Base-by-base conservation (phyloP, 1,284 basidiomycete species). In the Apiotrichum akiyoshidainum region DNA sequence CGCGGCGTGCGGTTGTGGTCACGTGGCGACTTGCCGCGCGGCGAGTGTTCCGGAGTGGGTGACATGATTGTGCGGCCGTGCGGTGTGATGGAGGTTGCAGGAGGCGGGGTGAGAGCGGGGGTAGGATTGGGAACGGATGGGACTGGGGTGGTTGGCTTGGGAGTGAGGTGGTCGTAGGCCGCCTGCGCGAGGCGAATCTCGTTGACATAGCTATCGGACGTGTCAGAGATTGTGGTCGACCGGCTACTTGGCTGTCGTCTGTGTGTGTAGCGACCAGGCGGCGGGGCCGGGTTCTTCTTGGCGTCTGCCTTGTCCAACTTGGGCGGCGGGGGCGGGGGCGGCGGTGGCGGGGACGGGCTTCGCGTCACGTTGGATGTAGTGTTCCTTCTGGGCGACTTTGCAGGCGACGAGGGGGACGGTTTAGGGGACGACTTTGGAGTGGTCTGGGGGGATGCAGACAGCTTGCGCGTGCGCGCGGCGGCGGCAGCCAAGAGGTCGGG, bases 161-260 rank as follows among this genome's bases (percentile, higher is more conserved):
- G 45, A 2, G 57, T 40, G 22, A 63, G 55, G 12, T 58, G 58
- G 39, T 63, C 56, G 50, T 46, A 60, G 8, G 62, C 62, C 13
- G 58, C 58, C 46, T 60, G 62, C 44, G 58, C 62, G 6, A 63
- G 34, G 2, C 58, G 62, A 35, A 55, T 58, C 50, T 63, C 62
- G 35, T 59, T 57, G 5, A 60, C 56, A 50, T 63, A 59, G 3
- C 54, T 55, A 35, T 63, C 62, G 7, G 58, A 59, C 37, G 52
- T 54, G 33, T 45, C 51, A 12, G 55, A 57, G n/a, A 50, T 17
- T 7, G 48, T 50, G 2, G 47, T 49, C 22, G 48, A 50, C n/a
- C 22, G 45, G 45, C 54, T 55, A 31, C 57, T 58, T 14, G 50
- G 37, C 21, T 56, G 55, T 16, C 55, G 52, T 31, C 52, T 50